These are phyloP conservation scores for Zanthoxylum bungeanum DNA, from an alignment of 345 rosid species.

Conservation along the genomic window DNA sequence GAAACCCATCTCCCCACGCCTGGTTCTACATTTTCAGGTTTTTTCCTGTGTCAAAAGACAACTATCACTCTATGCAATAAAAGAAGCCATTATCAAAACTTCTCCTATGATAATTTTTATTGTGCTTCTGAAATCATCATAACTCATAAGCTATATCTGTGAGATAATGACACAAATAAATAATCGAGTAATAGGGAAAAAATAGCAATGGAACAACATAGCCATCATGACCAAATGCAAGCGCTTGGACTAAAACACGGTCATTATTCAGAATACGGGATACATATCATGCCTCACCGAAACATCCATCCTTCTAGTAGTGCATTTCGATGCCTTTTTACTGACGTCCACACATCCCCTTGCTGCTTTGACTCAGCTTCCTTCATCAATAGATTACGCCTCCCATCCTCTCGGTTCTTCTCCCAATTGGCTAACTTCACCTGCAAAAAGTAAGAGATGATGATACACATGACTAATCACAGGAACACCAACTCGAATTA, in stretches of 20 bases:
- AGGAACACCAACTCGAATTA: background rate
- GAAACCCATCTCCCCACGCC: constrained; percentile 99
- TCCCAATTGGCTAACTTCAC: constrained; percentile 72
- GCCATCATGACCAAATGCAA: background rate
- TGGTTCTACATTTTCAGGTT: constrained; percentile 55
- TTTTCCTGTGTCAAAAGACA: constrained; percentile 38
- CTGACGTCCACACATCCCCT: constrained; percentile 50
- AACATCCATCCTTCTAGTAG: constrained; percentile 63
- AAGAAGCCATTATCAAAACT: background rate
- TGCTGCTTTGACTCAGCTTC: constrained; percentile 78
- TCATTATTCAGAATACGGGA: background rate
- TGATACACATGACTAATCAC: constrained; percentile 1
- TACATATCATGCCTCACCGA: constrained; percentile 38
- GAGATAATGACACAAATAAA: too few species aligned
- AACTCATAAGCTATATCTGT: too few species aligned
- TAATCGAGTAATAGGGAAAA: background rate
- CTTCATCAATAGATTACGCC: constrained; percentile 61
- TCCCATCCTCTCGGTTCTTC: constrained; percentile 65
- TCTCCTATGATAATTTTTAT: background rate
- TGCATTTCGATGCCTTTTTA: constrained; percentile 43
- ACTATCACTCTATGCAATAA: background rate
- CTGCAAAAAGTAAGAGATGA: constrained; percentile 27
- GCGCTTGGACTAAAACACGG: background rate
- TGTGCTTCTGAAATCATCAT: background rate
- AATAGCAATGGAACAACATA: background rate